phyloP scores from a whole-genome alignment of 495 filamentous ascomycete species.

The Margaritispora aquatica region DNA sequence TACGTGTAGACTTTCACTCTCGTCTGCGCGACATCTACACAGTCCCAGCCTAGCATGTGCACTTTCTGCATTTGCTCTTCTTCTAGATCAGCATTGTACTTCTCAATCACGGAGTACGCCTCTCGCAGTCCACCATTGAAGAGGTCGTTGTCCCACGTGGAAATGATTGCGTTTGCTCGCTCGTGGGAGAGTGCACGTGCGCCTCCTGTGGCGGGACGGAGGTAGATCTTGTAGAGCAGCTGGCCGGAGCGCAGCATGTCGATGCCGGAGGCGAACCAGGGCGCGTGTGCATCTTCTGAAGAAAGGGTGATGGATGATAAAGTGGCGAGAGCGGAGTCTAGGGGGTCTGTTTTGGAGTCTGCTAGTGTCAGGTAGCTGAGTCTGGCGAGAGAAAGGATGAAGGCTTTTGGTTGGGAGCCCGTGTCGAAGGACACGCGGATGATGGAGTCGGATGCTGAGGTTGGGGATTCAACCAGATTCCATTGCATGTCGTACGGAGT shows the following conservation, averaged over 20 bases:
- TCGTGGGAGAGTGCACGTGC: neutral
- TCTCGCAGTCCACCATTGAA: neutral
- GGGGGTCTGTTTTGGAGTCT: neutral
- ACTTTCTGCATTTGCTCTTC: neutral
- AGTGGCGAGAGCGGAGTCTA: neutral
- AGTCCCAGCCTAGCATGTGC: neutral
- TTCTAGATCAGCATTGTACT: neutral
- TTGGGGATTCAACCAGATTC: neutral
- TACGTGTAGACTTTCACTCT: neutral
- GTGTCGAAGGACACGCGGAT: neutral
- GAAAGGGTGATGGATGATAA: neutral
- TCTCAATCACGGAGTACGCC: neutral
- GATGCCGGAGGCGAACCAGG: neutral
- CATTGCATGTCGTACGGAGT: neutral
- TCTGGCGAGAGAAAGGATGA: neutral
- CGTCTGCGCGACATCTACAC: neutral
- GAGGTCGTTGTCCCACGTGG: neutral
- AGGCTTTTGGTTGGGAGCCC: neutral
- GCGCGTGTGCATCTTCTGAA: neutral
- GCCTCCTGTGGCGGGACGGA: neutral
- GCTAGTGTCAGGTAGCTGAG: neutral
- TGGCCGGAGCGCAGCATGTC: neutral
- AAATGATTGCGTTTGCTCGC: neutral
- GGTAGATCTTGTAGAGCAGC: neutral
- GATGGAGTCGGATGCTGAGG: neutral